phyloP scores from a whole-genome alignment of 2,329 filamentous ascomycete species.

The Microcyclospora pomicola region DNA sequence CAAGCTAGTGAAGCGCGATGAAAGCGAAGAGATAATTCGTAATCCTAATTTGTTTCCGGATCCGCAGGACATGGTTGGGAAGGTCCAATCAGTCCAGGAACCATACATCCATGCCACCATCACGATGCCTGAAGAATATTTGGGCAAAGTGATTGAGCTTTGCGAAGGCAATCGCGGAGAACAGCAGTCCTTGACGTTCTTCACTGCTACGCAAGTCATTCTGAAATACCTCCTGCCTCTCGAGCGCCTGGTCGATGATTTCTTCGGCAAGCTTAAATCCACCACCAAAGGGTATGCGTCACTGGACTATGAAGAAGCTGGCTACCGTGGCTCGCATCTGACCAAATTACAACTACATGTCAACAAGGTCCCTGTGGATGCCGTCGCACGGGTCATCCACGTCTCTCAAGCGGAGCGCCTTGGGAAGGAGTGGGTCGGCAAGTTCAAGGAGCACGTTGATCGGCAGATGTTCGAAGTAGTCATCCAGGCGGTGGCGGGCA shows the following conservation, averaged over 20 bases:
- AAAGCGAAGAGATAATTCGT: conserved; percentile 63
- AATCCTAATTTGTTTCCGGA: conserved; percentile 86
- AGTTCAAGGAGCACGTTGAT: conserved; percentile 95
- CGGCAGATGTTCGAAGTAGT: conserved; percentile 95
- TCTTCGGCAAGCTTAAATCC: conserved; percentile 93
- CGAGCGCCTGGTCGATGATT: conserved; percentile 83
- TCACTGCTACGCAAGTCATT: conserved; percentile 84
- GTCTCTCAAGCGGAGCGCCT: conserved; percentile 65
- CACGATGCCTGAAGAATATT: conserved; percentile 83
- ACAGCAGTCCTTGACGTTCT: conserved; percentile 80
- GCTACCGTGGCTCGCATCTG: conserved; percentile 66
- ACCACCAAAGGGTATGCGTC: conserved; percentile 90
- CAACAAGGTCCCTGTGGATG: conserved; percentile 86
- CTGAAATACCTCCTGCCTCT: conserved; percentile 83
- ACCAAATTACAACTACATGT: conserved; percentile 86
- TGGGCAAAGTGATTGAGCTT: conserved; percentile 87
- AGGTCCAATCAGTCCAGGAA: conserved; percentile 51
- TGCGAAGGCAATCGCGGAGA: conserved; percentile 81
- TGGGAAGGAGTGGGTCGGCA: conserved; percentile 77
- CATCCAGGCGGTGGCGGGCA: conserved; percentile 80
- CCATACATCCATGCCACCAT: conserved; percentile 72
- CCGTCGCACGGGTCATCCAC: conserved; percentile 83
- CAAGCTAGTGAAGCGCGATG: conserved; percentile 65
- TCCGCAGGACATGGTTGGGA: conserved; percentile 41
- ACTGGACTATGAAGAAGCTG: conserved; percentile 91